A percentile compares a stretch with the other conserved stretches of the same genome.
Conservation (phyloP, 1,284 basidiomycete species). For the Ustilago hordei region DNA sequence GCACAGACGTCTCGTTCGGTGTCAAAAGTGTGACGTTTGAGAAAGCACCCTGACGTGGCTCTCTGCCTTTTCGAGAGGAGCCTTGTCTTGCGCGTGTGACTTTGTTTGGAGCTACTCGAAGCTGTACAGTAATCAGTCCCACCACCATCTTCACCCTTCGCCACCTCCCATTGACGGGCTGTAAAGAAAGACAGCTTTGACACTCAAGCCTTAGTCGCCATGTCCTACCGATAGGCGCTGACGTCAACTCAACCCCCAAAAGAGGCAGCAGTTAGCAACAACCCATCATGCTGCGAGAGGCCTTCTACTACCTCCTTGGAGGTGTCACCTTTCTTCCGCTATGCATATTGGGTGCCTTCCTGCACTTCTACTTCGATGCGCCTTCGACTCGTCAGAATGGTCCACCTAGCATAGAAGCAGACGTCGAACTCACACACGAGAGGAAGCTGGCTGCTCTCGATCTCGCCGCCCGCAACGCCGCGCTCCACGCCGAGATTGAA, state of each 20-base stretch:
- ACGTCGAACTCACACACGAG: constrained; percentile 47
- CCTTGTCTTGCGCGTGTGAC: background rate
- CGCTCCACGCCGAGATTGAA: constrained; percentile 51
- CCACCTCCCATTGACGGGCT: background rate
- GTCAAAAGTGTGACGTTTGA: background rate
- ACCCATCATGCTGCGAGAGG: constrained; percentile 49
- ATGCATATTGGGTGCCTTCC: constrained; percentile 39
- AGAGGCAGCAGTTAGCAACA: background rate
- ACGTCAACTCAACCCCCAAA: background rate
- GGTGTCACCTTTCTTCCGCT: constrained; percentile 67
- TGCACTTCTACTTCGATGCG: constrained; percentile 47
- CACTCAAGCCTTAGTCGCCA: background rate
- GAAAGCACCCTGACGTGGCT: background rate
- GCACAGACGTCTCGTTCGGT: background rate
- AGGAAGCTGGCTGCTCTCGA: constrained; percentile 56
- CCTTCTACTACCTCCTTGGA: constrained; percentile 67
- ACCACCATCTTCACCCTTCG: too few species aligned
- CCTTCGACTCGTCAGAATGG: constrained; percentile 17
- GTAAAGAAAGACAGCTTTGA: too few species aligned
- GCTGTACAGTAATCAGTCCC: background rate
- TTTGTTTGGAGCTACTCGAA: constrained; percentile 1
- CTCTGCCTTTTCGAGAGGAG: background rate
- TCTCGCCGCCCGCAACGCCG: constrained; percentile 53
- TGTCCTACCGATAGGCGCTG: background rate
- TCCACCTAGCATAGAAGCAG: constrained; percentile 31